Base-by-base conservation (phyloP, 176 grass and related monocot genomes). In the Oryza rufipogon region DNA sequence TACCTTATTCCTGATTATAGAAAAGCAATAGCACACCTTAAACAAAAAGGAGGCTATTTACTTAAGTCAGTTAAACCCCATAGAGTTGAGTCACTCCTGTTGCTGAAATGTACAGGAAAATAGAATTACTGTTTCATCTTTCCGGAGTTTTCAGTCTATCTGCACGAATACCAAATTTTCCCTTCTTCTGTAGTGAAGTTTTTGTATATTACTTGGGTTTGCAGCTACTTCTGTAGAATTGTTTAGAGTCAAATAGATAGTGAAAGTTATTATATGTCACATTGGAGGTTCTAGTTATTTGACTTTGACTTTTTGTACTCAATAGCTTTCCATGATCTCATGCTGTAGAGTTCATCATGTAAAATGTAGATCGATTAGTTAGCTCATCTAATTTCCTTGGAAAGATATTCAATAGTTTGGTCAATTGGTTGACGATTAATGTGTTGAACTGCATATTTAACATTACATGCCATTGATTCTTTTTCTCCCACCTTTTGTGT, bases 291-390 rank as follows among this genome's bases (percentile, higher is more conserved):
- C 11, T 54, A 63, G 11, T 8, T 61, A 14, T 72, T 81, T 71
- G 74, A 81, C 54, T 20, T 56, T 19, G 12, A 61, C 5, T 48
- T 52, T 52, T 42, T 73, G 9, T 60, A 73, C 33, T 61, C 1
- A 30, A 44, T 47, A 76, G 11, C 64, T 81, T 36, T 87, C 34
- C 33, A 20, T 81, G 47, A 22, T 17, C 12, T 76, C 47, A 46
- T 82, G 16, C 76, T n/a, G 30, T 78, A 76, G 60, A 83, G 65
- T n/a, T 77, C 82, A 39, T 76, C 64, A 38, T 39, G 86, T 82
- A 17, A 71, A 82, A 61, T 36, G 14, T 23, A 25, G 33, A 74
- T 76, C 1, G 38, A 32, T 74, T 80, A 19, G 20, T 52, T 32
- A 36, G 67, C 23, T 74, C 22, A 17, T 58, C 30, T 77, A 77